phyloP scores from a whole-genome alignment of 2,329 filamentous ascomycete species.

The Penicillium decumbens region DNA sequence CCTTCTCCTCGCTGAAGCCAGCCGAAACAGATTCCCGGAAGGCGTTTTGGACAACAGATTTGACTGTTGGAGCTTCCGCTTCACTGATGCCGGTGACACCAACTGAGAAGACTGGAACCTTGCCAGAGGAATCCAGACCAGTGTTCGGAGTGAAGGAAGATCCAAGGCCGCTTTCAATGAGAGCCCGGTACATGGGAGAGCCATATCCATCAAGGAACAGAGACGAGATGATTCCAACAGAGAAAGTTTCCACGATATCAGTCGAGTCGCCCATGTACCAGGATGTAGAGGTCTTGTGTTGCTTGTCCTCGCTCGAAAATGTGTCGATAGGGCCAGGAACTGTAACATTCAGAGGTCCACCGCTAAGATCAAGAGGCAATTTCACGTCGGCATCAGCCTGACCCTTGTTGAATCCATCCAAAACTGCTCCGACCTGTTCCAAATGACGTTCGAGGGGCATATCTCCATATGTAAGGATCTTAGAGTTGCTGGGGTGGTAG shows the following conservation, averaged over 20 bases:
- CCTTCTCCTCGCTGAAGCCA: conserved; percentile 84
- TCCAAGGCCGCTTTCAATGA: conserved; percentile 85
- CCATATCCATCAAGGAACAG: conserved; percentile 91
- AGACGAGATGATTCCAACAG: conserved; percentile 73
- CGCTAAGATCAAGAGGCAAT: conserved; percentile 64
- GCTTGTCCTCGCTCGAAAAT: conserved; percentile 75
- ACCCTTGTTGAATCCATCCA: conserved; percentile 69
- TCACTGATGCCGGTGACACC: conserved; percentile 86
- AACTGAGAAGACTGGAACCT: conserved; percentile 78
- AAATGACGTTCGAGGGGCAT: conserved; percentile 81
- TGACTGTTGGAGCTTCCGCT: conserved; percentile 71
- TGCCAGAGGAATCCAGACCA: conserved; percentile 77
- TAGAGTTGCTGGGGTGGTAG: conserved; percentile 96
- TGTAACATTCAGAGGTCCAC: conserved; percentile 63
- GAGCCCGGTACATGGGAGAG: conserved; percentile 80
- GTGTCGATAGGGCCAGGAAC: conserved; percentile 81
- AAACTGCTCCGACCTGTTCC: conserved; percentile 67
- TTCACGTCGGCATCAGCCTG: conserved; percentile 68
- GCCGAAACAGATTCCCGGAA: conserved; percentile 64
- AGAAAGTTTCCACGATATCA: conserved; percentile 83
- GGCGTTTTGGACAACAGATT: conserved; percentile 67
- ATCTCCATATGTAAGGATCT: conserved; percentile 91
- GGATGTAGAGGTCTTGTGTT: conserved; percentile 88
- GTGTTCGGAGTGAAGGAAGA: conserved; percentile 94
- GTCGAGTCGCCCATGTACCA: conserved; percentile 84